Conservation (phyloP, 2,329 filamentous ascomycete species). For the Trichoderma simmonsii region DNA sequence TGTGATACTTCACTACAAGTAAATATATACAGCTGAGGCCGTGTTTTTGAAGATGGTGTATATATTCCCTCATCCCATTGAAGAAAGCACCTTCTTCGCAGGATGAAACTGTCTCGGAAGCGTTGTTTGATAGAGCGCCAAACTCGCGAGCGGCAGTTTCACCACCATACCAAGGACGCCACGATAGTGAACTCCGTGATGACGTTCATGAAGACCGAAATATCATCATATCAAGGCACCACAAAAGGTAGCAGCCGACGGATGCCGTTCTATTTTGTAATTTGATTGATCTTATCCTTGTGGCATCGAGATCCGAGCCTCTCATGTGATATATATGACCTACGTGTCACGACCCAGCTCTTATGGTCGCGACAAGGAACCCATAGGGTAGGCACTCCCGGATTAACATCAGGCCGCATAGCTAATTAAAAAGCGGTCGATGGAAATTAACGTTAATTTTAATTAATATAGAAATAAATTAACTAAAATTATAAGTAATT, state of each 20-base stretch:
- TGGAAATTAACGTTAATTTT: no score
- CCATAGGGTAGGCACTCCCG: no score
- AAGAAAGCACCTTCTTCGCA: accelerated
- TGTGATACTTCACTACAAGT: background rate
- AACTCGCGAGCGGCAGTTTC: background rate
- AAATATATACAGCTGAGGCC: background rate
- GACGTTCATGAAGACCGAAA: background rate
- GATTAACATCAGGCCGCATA: no score
- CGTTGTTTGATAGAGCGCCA: background rate
- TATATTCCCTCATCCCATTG: background rate
- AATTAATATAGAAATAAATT: no score
- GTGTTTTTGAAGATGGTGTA: background rate
- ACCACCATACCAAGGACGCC: background rate
- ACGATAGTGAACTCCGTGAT: background rate
- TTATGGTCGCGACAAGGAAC: no score
- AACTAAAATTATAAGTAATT: no score
- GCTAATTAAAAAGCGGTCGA: no score
- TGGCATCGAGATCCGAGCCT: background rate
- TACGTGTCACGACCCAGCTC: no score
- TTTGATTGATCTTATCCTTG: background rate
- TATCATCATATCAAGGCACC: background rate
- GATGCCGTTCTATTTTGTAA: background rate
- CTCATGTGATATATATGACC: background rate
- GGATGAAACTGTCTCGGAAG: background rate
- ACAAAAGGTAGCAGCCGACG: background rate